Evolutionary conservation across 31 red algal genomes (phyloP).

Genomic region (Porphyra umbilicalis): DNA sequence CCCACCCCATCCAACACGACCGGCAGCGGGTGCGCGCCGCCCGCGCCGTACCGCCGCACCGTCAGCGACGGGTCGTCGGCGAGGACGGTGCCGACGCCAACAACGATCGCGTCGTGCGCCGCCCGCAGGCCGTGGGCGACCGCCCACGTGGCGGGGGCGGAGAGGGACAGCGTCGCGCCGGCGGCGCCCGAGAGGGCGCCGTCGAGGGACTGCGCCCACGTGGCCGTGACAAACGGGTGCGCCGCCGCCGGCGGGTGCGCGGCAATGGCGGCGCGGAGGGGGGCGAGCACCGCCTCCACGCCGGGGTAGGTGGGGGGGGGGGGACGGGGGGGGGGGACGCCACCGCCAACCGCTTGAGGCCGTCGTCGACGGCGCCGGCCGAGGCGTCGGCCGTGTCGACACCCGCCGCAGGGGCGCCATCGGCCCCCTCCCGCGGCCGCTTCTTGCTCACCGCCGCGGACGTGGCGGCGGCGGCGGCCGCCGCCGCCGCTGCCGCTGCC

Average conservation of each 20-base stretch:
- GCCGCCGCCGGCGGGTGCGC: neutral
- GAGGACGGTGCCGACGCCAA: conserved; percentile 63
- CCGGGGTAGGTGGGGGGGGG: neutral
- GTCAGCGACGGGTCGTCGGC: conserved; percentile 84
- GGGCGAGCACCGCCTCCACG: neutral
- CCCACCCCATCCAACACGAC: neutral
- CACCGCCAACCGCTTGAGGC: neutral
- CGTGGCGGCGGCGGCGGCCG: too few species aligned
- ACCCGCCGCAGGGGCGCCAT: neutral
- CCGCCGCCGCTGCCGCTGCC: neutral
- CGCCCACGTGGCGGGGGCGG: conserved; percentile 27
- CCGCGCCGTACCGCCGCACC: conserved; percentile 24
- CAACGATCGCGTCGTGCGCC: conserved; percentile 70
- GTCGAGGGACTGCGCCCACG: conserved; percentile 87
- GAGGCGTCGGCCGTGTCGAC: neutral
- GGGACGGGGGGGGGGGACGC: neutral
- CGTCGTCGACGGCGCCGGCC: neutral
- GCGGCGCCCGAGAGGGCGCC: conserved; percentile 40
- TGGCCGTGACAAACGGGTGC: conserved; percentile 51
- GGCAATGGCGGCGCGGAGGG: neutral
- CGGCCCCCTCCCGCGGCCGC: neutral
- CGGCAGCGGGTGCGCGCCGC: neutral
- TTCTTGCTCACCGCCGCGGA: too few species aligned
- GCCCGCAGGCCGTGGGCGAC: conserved; percentile 85
- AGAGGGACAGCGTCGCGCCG: conserved; percentile 30